These are phyloP conservation scores for Alternaria viburni DNA, from an alignment of 2,329 filamentous ascomycete species.

Conservation along the genomic window DNA sequence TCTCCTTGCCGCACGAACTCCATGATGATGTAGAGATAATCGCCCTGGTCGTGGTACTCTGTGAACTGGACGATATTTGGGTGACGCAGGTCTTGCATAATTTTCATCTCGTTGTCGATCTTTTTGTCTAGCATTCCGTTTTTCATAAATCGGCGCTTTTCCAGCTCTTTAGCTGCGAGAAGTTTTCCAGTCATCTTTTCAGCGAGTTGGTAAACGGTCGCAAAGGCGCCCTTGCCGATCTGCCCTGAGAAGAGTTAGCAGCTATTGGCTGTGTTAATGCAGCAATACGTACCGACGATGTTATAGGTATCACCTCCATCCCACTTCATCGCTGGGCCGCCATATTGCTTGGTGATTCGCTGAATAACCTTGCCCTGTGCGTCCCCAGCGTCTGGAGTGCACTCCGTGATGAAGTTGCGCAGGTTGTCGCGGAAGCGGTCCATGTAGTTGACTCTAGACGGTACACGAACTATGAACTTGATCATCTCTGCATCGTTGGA, in stretches of 20 bases:
- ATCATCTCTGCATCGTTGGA: conserved; percentile 66
- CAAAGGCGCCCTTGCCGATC: conserved; percentile 94
- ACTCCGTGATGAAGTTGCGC: conserved; percentile 64
- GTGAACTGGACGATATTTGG: conserved; percentile 91
- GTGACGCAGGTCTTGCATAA: conserved; percentile 86
- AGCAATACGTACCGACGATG: conserved; percentile 58
- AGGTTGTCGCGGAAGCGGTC: conserved; percentile 73
- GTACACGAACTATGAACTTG: conserved; percentile 85
- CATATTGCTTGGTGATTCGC: conserved; percentile 35
- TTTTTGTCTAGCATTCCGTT: conserved; percentile 89
- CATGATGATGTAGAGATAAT: conserved; percentile 95
- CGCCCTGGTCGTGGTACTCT: conserved; percentile 82
- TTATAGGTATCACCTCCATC: conserved; percentile 86
- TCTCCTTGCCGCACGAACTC: conserved; percentile 87
- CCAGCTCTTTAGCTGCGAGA: conserved; percentile 91
- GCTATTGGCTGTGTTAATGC: not conserved
- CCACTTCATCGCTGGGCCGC: conserved; percentile 71
- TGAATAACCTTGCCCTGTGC: conserved; percentile 30
- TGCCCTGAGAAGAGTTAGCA: conserved; percentile 53
- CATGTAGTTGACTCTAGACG: conserved; percentile 70
- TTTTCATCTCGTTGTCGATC: conserved; percentile 95
- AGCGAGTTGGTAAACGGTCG: conserved; percentile 88
- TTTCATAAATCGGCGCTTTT: conserved; percentile 92
- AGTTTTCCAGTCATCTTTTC: conserved; percentile 82
- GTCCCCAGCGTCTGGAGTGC: conserved; percentile 30